Base-by-base conservation (phyloP, 1,284 basidiomycete genomes). In the Somion occarium region DNA sequence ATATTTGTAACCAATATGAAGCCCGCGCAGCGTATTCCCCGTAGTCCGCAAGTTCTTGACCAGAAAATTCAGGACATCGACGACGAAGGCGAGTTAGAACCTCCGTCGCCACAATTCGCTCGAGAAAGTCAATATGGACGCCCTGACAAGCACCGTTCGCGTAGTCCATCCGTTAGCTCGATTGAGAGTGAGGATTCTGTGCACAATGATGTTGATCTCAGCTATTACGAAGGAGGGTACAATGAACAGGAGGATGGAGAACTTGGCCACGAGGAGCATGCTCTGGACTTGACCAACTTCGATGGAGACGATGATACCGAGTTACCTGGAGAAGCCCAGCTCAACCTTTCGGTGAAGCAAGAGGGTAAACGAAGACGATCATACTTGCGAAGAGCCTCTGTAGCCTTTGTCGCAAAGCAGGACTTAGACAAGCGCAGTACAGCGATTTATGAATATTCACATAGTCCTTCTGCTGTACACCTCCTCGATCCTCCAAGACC, bases 281-380 rank as follows among this genome's bases (percentile, higher is more conserved):
- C 80, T 0, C 69, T 86, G 15, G 88, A 91, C 58, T 71, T 89
- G 49, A 91, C 89, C 5, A 88, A 91, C 59, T 93, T 89, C 59
- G 88, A 91, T 55, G 88, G 88, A 23, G 87, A 91, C 56, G 78
- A 88, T 54, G 85, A 91, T 59, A 71, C 78, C 24, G 73, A 72
- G 2, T 67, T 82, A 3, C 80, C 82, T 0, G 83, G 79, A 18
- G 89, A 93, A 62, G 71, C 71, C 19, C 70, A 73, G 57, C 73
- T 94, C 37, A 86, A 79, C 51, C 69, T 72, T 42, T 71, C 71
- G 37, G 72, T 94, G 30, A 78, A 76, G 59, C 80, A 82, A 56
- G 82, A 88, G 62, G 91, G 91, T 12, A 82, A 79, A 61, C 57
- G 82, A n/a, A 75, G 84, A 1, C 74, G 90, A 15, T 78, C 80